Evolutionary conservation across 805 yeast species (phyloP).

Genomic region (Lachancea fermentati): DNA sequence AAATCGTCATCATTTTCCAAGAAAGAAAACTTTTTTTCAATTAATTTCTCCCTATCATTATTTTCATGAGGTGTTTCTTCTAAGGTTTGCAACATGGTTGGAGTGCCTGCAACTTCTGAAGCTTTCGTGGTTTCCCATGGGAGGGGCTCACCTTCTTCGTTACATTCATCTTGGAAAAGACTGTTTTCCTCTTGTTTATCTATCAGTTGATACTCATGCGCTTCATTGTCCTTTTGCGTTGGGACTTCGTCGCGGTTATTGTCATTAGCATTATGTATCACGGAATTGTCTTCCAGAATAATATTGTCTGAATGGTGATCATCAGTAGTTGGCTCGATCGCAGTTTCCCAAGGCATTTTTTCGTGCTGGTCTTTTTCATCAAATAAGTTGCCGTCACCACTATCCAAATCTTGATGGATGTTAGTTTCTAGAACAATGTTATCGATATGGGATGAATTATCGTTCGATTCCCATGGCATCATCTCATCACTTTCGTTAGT

Average conservation of each 20-base stretch:
- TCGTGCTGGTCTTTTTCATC: constrained; percentile 2
- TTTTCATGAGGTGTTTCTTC: neutral
- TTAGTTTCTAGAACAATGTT: neutral
- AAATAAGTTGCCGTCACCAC: constrained; percentile 1
- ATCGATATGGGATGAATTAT: neutral
- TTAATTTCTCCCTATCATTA: constrained; percentile 4
- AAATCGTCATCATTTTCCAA: constrained; percentile 42
- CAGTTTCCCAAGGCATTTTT: neutral
- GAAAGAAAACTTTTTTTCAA: constrained; percentile 38
- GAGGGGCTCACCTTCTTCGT: constrained; percentile 8
- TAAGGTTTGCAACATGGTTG: neutral
- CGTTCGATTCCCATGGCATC: constrained; percentile 18
- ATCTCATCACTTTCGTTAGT: neutral
- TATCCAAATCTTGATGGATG: neutral
- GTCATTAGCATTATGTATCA: too few species aligned
- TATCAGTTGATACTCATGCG: neutral
- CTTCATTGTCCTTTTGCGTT: neutral
- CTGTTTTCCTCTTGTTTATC: neutral
- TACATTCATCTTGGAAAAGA: neutral
- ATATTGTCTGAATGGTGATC: neutral
- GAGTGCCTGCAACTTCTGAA: neutral
- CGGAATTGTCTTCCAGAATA: neutral
- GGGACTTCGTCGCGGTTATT: too few species aligned
- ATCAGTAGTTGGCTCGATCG: neutral
- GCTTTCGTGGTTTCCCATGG: constrained; percentile 15